These are phyloP conservation scores for Bacidia rubella DNA, from an alignment of 495 filamentous ascomycete genomes.

Conservation along the genomic window DNA sequence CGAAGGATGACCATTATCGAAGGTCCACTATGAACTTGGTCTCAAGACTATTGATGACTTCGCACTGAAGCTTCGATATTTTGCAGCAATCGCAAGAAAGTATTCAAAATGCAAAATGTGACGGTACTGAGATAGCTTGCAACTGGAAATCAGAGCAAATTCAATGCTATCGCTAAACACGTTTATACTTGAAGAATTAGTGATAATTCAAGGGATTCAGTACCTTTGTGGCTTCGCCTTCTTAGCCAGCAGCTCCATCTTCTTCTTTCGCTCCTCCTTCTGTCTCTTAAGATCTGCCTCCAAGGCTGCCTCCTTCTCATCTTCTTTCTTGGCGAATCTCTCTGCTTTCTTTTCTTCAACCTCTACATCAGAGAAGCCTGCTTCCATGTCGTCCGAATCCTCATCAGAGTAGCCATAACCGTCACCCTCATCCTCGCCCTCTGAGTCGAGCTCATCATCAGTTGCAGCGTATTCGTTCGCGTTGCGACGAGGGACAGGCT, in stretches of 20 bases:
- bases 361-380: constrained; percentile 43
- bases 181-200: too few relatives aligned
- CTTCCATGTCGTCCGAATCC: constrained; percentile 52
- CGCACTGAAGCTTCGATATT: too few relatives aligned
- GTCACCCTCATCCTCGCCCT: constrained; percentile 25
- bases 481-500: constrained; percentile 15
- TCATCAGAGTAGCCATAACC: constrained; percentile 46
- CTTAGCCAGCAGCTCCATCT: constrained; percentile 31
- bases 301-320: constrained; percentile 40
- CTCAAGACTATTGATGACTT: too few relatives aligned
- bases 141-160: too few relatives aligned
- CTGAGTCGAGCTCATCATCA: constrained; percentile 34
- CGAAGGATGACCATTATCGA: too few relatives aligned
- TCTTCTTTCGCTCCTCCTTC: constrained; percentile 44
- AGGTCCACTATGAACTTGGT: too few relatives aligned
- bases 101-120: too few relatives aligned
- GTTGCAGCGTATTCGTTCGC: constrained; percentile 35
- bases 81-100: too few relatives aligned
- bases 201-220: too few relatives aligned
- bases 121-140: too few relatives aligned
- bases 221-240: constrained; percentile 15
- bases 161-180: too few relatives aligned
- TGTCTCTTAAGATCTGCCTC: constrained; percentile 41
- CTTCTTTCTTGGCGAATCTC: constrained; percentile 39
- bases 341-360: constrained; percentile 42